Evolutionary conservation across 1,284 basidiomycete species (phyloP).

Genomic region (Stereum hirsutum): DNA sequence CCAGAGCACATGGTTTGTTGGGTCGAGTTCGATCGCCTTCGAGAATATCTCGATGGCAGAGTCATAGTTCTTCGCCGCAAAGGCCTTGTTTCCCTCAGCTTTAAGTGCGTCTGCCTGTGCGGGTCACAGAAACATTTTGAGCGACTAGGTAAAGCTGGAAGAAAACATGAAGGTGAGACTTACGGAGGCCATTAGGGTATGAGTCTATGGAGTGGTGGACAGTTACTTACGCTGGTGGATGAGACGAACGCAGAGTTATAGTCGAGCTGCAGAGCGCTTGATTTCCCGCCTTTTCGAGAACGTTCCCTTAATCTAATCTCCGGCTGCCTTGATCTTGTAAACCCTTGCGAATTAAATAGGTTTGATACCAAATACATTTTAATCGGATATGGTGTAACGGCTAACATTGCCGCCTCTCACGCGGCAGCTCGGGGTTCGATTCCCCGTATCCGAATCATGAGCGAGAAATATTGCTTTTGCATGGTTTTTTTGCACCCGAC

Average conservation of each 20-base stretch:
- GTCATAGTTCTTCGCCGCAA: conserved; percentile 89
- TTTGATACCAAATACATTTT: too few species aligned
- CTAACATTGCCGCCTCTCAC: conserved; percentile 69
- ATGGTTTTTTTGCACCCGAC: too few species aligned
- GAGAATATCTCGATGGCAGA: conserved; percentile 83
- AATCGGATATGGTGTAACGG: conserved; percentile 68
- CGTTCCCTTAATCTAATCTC: neutral
- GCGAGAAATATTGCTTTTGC: too few species aligned
- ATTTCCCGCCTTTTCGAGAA: neutral
- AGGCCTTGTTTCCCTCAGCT: conserved; percentile 94
- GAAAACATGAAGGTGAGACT: neutral
- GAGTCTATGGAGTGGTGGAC: too few species aligned
- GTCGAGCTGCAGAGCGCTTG: neutral
- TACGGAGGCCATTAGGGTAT: conserved; percentile 1
- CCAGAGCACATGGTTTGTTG: conserved; percentile 82
- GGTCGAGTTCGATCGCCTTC: conserved; percentile 80
- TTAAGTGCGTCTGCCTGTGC: conserved; percentile 49
- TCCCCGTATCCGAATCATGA: conserved; percentile 65
- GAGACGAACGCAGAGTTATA: neutral
- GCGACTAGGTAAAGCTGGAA: neutral
- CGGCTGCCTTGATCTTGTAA: too few species aligned
- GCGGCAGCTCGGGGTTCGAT: conserved; percentile 75
- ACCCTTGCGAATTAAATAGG: too few species aligned
- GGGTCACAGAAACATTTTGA: neutral
- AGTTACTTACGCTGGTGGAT: neutral